phyloP scores from a whole-genome alignment of 1,284 basidiomycete genomes.

The Leccinum subfulvum region DNA sequence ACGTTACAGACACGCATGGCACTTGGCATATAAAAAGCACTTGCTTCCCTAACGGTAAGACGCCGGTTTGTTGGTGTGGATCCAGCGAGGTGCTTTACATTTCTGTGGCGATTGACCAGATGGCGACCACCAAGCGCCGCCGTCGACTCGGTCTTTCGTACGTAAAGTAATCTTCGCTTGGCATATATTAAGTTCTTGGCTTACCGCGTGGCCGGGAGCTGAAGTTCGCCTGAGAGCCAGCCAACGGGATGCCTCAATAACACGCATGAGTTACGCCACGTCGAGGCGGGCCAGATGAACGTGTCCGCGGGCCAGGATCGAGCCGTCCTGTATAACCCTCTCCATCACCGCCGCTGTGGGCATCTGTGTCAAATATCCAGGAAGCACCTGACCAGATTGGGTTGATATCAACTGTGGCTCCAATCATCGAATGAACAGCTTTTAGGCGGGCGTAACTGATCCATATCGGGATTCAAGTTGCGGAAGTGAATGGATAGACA shows the following conservation, averaged over 20 bases:
- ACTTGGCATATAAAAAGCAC: background rate
- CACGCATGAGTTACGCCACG: background rate
- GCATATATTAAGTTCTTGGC: slow-evolving; percentile 3
- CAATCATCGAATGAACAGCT: background rate
- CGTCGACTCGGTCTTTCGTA: background rate
- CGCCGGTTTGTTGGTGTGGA: slow-evolving; percentile 2
- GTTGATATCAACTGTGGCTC: background rate
- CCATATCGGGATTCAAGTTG: slow-evolving; percentile 5
- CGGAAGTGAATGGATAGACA: slow-evolving; percentile 4
- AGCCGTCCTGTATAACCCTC: background rate
- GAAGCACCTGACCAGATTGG: background rate
- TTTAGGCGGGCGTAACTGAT: slow-evolving; percentile 14
- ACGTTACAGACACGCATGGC: background rate
- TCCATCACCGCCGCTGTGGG: background rate
- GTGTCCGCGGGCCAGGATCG: background rate
- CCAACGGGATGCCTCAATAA: slow-evolving; percentile 2
- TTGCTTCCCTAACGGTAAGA: background rate
- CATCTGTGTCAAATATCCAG: background rate
- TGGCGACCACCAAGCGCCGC: background rate
- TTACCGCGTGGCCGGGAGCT: background rate
- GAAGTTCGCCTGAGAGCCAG: background rate
- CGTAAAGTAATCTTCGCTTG: slow-evolving; percentile 13
- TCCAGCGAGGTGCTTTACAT: background rate
- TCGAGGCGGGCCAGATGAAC: background rate
- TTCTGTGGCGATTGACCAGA: background rate